Percentiles rank a stretch among this genome's conserved stretches.
These are phyloP conservation scores for Coemansia sp. DNA, from an alignment of 192 early-diverging fungal species.

Conservation along the genomic window DNA sequence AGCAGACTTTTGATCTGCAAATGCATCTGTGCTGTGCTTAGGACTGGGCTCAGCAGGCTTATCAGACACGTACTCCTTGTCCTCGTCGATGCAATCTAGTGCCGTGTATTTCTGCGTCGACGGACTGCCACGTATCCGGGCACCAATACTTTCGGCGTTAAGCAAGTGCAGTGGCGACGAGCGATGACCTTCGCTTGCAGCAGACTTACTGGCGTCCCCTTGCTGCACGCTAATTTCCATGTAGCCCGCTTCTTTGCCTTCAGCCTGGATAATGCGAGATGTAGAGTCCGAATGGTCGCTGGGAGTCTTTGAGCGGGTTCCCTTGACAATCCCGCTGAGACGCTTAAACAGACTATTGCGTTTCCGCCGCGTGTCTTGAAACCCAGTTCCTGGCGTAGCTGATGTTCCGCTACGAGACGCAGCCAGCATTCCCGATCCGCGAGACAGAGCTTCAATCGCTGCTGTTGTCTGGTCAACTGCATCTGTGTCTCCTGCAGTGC, in stretches of 20 bases:
- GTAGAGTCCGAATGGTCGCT: constrained; percentile 14
- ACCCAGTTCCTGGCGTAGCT: neutral
- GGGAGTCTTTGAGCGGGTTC: constrained; percentile 16
- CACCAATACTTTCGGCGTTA: constrained; percentile 7
- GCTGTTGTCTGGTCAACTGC: constrained; percentile 47
- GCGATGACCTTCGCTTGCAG: constrained; percentile 1
- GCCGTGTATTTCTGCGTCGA: constrained; percentile 9
- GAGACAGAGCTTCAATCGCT: constrained; percentile 42
- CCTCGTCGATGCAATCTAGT: constrained; percentile 29
- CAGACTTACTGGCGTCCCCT: neutral
- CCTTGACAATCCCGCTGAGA: constrained; percentile 44
- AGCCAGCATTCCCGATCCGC: constrained; percentile 12
- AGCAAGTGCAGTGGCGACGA: constrained; percentile 1
- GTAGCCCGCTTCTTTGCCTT: constrained; percentile 32
- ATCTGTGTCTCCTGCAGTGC: neutral
- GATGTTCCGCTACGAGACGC: constrained; percentile 3
- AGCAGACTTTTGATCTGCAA: neutral
- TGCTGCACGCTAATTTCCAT: constrained; percentile 43
- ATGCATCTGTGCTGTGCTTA: neutral
- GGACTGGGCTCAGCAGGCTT: neutral
- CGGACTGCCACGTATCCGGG: constrained; percentile 6
- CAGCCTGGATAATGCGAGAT: constrained; percentile 35
- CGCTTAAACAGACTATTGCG: constrained; percentile 46
- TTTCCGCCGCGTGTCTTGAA: constrained; percentile 24
- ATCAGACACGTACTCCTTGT: constrained; percentile 10